Evolutionary conservation across 2,329 filamentous ascomycete species (phyloP), one percentile per base, ranked within the genome.

Genomic region (Pseudopyrenochaeta lycopersici): DNA sequence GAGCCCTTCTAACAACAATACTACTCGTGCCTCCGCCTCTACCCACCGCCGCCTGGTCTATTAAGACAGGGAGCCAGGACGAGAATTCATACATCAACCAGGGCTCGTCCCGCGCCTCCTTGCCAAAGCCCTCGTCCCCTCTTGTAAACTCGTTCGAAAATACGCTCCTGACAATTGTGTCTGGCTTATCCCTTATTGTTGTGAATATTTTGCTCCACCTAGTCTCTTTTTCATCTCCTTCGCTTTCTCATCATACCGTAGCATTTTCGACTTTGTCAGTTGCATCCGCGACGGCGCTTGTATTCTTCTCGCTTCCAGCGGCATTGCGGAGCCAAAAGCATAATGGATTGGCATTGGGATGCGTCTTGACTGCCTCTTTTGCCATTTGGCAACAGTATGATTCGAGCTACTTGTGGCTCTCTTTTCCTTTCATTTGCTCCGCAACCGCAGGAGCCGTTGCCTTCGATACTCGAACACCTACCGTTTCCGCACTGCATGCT

Each of bases 21-120:
- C 74, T 83, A 31, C 65, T 79, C 9, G 60, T 83, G n/a, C 80
- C 80, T n/a, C 80, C 80, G 14, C 80, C 82, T 27, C 77, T 84
- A 31, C 74, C 75, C 17, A 67, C 70, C 14, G 56, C 68, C 39
- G 72, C 64, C 14, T 73, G 66, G 66, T 68, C 68, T 11, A 40
- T 74, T 31, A 63, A 64, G 48, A 73, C 71, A 7, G 62, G 58
- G 4, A 45, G 46, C 11, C 63, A 70, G 40, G 52, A 48, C 20
- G 58, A 67, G 30, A 55, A 60, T 32, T 60, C 64, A 9, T 72
- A 68, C 58, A 62, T 57, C 27, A 59, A 53, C 20, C 63, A 66
- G 51, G 50, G 41, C 3, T 51, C 57, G 17, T 41, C 60, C 29
- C 66, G 71, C 23, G 61, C 67, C 1, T 68, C 70, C 18, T 51